Percentiles rank a stretch among this genome's conserved stretches.
Conservation (phyloP, 2,329 filamentous ascomycete species). For the Epichloe elymi region DNA sequence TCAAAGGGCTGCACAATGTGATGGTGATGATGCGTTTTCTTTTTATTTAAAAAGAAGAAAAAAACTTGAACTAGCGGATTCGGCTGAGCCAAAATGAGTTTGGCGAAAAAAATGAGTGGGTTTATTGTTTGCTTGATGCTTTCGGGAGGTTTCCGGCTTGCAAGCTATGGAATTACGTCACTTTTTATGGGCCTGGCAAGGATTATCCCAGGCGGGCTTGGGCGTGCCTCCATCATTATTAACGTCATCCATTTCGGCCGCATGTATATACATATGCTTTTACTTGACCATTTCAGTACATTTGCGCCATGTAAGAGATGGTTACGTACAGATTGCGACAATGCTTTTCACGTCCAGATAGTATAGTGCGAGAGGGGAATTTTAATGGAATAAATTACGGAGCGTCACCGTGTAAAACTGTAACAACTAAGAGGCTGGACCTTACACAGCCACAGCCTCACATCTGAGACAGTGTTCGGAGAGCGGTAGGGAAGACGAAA, state of each 20-base stretch:
- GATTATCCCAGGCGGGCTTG: not conserved
- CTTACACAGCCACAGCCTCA: not conserved
- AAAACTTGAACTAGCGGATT: too few species aligned
- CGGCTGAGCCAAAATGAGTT: too few species aligned
- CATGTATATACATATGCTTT: not conserved
- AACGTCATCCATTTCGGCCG: not conserved
- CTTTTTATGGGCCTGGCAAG: not conserved
- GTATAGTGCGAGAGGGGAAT: too few species aligned
- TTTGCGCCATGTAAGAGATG: not conserved
- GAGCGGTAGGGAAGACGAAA: too few species aligned
- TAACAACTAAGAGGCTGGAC: not conserved
- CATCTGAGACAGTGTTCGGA: not conserved
- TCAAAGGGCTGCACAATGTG: too few species aligned
- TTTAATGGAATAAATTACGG: too few species aligned
- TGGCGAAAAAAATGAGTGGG: not conserved
- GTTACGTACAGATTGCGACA: not conserved
- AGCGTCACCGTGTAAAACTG: too few species aligned
- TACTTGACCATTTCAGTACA: too few species aligned
- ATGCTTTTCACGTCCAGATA: too few species aligned
- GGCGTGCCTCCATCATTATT: not conserved
- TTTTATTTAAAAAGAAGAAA: too few species aligned
- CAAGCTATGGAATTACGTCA: not conserved
- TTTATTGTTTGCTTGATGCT: not conserved
- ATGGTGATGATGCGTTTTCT: too few species aligned
- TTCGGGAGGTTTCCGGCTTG: not conserved